phyloP scores from a whole-genome alignment of 352 stramenopile genomes.

The Globisporangium ultimum region DNA sequence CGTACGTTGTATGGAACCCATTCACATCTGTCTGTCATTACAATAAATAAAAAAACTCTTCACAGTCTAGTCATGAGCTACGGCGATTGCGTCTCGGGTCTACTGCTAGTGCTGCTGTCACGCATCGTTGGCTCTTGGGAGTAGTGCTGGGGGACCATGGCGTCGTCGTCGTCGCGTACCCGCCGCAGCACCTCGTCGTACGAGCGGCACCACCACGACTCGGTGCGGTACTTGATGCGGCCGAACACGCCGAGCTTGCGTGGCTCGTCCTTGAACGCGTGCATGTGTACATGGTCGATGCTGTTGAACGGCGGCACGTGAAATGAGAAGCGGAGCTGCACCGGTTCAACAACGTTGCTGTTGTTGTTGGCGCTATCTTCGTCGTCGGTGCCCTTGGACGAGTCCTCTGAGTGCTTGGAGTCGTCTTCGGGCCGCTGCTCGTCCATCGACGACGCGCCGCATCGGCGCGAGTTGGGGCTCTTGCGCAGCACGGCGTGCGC shows the following conservation, averaged over 20 bases:
- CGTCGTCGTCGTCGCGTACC: slow-evolving; percentile 14
- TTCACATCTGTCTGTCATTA: background rate
- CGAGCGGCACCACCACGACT: slow-evolving; percentile 83
- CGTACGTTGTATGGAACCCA: background rate
- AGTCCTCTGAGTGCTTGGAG: slow-evolving; percentile 11
- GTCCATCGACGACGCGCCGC: background rate
- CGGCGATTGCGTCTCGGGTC: background rate
- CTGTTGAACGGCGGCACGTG: slow-evolving; percentile 82
- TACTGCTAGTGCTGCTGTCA: slow-evolving; percentile 2
- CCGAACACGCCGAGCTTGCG: slow-evolving; percentile 47
- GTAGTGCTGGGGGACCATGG: slow-evolving; percentile 10
- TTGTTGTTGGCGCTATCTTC: slow-evolving; percentile 8
- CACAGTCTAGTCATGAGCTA: background rate
- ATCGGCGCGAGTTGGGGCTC: background rate
- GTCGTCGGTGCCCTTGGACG: slow-evolving; percentile 11
- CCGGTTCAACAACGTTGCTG: background rate
- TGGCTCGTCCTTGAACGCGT: slow-evolving; percentile 53
- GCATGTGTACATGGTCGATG: slow-evolving; percentile 90
- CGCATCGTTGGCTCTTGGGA: too few species aligned
- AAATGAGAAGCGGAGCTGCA: slow-evolving; percentile 19
- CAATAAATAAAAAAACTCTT: background rate
- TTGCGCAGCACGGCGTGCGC: slow-evolving; percentile 40
- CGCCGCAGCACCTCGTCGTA: slow-evolving; percentile 62
- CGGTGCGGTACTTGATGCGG: slow-evolving; percentile 75
- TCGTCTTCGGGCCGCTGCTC: background rate